These are phyloP conservation scores for Penicillium sp. DNA, from an alignment of 2,329 filamentous ascomycete species.

Conservation along the genomic window DNA sequence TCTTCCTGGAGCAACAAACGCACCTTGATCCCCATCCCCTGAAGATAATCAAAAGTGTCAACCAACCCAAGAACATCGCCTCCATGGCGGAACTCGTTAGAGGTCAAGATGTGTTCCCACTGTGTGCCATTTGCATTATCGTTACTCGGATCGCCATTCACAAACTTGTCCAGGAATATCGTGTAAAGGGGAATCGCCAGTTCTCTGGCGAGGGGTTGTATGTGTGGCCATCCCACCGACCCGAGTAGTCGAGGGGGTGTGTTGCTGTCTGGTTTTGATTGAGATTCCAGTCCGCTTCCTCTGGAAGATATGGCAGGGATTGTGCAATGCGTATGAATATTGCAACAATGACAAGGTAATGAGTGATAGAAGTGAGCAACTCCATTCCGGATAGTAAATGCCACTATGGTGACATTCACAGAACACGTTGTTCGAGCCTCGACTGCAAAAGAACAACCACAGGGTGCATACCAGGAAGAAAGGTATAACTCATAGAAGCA, in stretches of 20 bases:
- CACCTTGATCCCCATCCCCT: slow-evolving; percentile 66
- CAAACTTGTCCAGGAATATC: slow-evolving; percentile 62
- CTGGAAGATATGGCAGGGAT: slow-evolving; percentile 10
- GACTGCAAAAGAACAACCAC: not conserved
- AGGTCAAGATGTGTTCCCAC: slow-evolving; percentile 2
- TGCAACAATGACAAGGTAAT: slow-evolving; percentile 9
- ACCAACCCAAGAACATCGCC: slow-evolving; percentile 61
- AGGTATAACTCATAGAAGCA: not conserved
- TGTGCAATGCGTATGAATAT: slow-evolving; percentile 4
- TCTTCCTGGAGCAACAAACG: slow-evolving; percentile 23
- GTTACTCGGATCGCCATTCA: slow-evolving; percentile 64
- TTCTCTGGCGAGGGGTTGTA: slow-evolving; percentile 58
- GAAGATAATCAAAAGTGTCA: slow-evolving; percentile 63
- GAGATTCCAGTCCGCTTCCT: slow-evolving; percentile 47
- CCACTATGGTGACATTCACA: slow-evolving; percentile 10
- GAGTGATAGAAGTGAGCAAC: not conserved
- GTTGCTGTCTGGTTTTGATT: slow-evolving; percentile 59
- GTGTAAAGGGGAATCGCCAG: slow-evolving; percentile 67
- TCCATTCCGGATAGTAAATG: slow-evolving; percentile 8
- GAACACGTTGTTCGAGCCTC: slow-evolving; percentile 6
- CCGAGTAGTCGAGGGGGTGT: slow-evolving; percentile 58
- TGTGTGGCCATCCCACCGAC: slow-evolving; percentile 52
- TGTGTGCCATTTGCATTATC: slow-evolving; percentile 60
- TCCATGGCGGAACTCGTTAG: slow-evolving; percentile 63
- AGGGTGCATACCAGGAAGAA: slow-evolving; percentile 1